These are phyloP conservation scores for Closterium sp. DNA, from an alignment of 139 green algal genomes.

Conservation along the genomic window DNA sequence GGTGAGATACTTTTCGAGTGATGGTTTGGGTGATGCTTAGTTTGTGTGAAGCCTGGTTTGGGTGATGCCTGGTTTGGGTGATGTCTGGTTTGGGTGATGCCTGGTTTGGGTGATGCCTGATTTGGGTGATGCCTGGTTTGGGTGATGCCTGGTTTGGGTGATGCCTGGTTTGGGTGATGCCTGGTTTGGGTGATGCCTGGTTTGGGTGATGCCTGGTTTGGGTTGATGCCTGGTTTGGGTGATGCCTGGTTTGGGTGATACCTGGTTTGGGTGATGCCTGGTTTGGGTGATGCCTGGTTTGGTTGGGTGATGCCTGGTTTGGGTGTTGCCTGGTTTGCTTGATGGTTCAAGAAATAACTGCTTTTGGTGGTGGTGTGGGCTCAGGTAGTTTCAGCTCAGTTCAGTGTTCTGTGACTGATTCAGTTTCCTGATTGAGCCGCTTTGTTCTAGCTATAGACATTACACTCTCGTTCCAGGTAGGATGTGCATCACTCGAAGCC, in stretches of 20 bases:
- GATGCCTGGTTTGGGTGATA: background rate
- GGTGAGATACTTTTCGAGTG: constrained; percentile 9
- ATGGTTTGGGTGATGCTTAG: constrained; percentile 1
- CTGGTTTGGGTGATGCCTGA: too few relatives aligned
- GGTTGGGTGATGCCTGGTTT: too few relatives aligned
- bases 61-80: background rate
- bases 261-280: background rate
- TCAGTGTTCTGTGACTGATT: too few relatives aligned
- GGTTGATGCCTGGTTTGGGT: background rate
- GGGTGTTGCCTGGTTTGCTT: background rate
- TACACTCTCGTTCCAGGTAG: too few relatives aligned
- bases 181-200: too few relatives aligned
- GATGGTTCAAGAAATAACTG: background rate
- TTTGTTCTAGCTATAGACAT: too few relatives aligned
- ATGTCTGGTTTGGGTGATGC: constrained; percentile 6
- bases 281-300: constrained; percentile 4
- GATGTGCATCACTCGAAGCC: too few relatives aligned
- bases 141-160: background rate
- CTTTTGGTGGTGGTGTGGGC: background rate
- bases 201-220: background rate
- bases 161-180: background rate
- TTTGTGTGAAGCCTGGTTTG: background rate
- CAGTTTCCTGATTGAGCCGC: too few relatives aligned
- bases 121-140: background rate
- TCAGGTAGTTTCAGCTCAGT: too few relatives aligned